Evolutionary conservation across 176 grass and related monocot species (phyloP).

Genomic region (Lolium multiflorum): DNA sequence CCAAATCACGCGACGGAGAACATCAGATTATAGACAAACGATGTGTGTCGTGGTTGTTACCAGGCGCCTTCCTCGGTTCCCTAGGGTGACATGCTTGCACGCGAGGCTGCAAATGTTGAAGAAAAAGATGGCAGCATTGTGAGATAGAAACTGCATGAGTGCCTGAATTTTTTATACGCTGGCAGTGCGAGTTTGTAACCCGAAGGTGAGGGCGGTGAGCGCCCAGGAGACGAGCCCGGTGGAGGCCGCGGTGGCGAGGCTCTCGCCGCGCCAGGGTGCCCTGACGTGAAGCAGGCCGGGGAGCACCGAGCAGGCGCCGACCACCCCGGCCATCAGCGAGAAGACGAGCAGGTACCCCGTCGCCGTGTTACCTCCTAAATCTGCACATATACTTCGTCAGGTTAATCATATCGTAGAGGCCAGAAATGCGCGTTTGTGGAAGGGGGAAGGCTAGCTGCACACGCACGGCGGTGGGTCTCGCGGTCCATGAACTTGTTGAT

Average conservation of each 20-base stretch:
- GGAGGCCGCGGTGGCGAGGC: constrained; percentile 17
- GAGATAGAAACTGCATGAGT: neutral
- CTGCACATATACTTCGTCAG: neutral
- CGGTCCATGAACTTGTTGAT: constrained; percentile 32
- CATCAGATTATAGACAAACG: neutral
- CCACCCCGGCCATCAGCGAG: constrained; percentile 23
- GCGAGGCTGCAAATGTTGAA: neutral
- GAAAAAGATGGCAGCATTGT: neutral
- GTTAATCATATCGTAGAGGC: no score
- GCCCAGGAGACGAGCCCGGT: constrained; percentile 18
- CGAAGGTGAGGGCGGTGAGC: constrained; percentile 13
- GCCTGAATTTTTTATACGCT: no score
- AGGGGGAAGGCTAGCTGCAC: neutral
- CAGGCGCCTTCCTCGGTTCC: constrained; percentile 23
- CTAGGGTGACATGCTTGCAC: constrained; percentile 13
- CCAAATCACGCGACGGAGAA: neutral
- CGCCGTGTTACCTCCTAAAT: constrained; percentile 19
- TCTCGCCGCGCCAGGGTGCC: neutral
- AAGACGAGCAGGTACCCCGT: constrained; percentile 25
- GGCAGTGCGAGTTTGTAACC: no score
- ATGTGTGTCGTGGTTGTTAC: neutral
- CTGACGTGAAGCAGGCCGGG: constrained; percentile 13
- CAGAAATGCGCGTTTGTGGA: no score
- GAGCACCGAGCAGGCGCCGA: constrained; percentile 22
- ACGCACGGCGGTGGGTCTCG: constrained; percentile 25